A percentile compares a stretch with the other conserved stretches of the same genome.
Conservation (phyloP, 352 stramenopile species). For the Pythium graminicola region DNA sequence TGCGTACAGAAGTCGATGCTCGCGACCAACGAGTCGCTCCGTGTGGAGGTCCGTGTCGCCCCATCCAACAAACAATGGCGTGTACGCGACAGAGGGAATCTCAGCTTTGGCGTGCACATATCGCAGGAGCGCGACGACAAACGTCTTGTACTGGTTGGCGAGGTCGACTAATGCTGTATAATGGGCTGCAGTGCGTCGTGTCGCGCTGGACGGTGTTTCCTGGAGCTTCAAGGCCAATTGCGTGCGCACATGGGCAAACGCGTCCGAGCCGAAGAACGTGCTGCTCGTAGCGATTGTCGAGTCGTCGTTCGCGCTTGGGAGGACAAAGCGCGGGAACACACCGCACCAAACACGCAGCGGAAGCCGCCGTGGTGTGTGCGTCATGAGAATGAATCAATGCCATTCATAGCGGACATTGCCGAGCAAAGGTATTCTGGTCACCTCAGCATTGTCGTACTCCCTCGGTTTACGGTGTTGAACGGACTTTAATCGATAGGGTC, state of each 20-base stretch:
- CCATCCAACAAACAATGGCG: conserved; percentile 45
- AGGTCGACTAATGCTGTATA: conserved; percentile 32
- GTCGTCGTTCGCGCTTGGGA: conserved; percentile 26
- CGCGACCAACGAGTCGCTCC: conserved; percentile 28
- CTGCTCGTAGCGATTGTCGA: conserved; percentile 10
- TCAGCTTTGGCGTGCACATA: conserved; percentile 16
- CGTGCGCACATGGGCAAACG: conserved; percentile 18
- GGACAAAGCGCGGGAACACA: conserved; percentile 34
- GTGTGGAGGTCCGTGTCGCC: conserved; percentile 25
- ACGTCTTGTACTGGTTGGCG: conserved; percentile 33
- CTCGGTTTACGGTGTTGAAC: no score
- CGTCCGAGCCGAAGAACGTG: conserved; percentile 20
- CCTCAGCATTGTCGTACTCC: no score
- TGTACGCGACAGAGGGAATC: conserved; percentile 14
- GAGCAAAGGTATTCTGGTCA: no score
- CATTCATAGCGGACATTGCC: neutral
- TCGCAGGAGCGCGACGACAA: conserved; percentile 34
- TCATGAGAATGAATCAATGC: conserved; percentile 3
- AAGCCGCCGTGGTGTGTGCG: neutral
- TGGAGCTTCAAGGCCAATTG: conserved; percentile 35
- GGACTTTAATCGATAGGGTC: no score
- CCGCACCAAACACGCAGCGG: conserved; percentile 38
- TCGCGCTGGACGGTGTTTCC: conserved; percentile 30
- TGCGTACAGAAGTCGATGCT: conserved; percentile 19
- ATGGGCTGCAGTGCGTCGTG: neutral